Base-by-base conservation (phyloP, 352 stramenopile species). In the Globisporangium nagaii region DNA sequence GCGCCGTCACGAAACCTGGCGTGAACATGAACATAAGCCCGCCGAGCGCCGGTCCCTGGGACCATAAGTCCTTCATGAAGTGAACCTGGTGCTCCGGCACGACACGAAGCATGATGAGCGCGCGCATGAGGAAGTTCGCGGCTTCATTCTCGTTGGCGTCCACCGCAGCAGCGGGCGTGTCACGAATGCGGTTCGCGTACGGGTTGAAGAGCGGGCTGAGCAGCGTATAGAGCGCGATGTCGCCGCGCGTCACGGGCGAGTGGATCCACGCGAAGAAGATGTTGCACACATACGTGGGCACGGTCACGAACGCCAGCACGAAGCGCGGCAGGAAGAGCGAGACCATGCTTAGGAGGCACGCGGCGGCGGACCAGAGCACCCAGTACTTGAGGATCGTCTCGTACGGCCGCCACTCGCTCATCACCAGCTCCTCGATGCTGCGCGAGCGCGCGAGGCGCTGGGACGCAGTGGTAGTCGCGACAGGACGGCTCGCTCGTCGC, bases 21-120 rank as follows among this genome's bases (percentile, higher is more conserved):
- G 85, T 93, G 60, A 93, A 89, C 43, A 96, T 66, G 54, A 96
- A 93, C 39, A 92, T 73, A 28, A 96, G 68, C 0, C 75, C 81
- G 20, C 66, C 73, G 20, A 96, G 73, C 20, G 82, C 84, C 13
- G 84, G 84, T 1, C 84, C 84, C 43, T 94, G 84, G 0, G 81
- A 79, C 78, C 79, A 89, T 32, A 93, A 25, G 42, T 94, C 84
- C 46, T 83, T 84, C 15, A 90, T 61, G 27, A 92, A 60, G 34
- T 91, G 65, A 12, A 90, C 58, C 35, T 88, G 73, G 28, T 68
- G 65, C 56, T 84, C 73, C n/a, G 75, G 77, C 30, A 94, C 59
- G 20, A 91, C 68, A 17, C 73, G 71, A 39, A 93, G 54, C 17
- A 75, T 71, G 15, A 89, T 76, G 1, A 94, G 65, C 19, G 81